Percentiles rank a stretch among this genome's conserved stretches.
Conservation (phyloP, 768 basidiomycete species). For the Trametes villosa region DNA sequence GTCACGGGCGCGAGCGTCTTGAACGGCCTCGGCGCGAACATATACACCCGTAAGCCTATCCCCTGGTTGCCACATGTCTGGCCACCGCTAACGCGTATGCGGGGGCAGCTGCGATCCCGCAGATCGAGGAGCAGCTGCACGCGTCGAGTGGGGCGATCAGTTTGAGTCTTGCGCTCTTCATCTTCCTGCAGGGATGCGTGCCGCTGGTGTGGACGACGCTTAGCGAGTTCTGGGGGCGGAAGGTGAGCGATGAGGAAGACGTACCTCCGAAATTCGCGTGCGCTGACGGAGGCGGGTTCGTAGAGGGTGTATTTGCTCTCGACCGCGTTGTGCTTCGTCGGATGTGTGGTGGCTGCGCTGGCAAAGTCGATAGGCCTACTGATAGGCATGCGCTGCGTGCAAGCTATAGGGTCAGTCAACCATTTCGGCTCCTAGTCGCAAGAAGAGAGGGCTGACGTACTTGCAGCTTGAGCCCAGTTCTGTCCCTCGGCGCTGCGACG, state of each 20-base stretch:
- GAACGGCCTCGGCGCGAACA: slow-evolving; percentile 58
- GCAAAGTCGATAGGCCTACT: slow-evolving; percentile 57
- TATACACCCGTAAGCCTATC: slow-evolving; percentile 58
- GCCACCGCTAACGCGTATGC: neutral
- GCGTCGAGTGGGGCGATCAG: slow-evolving; percentile 66
- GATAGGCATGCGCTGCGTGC: slow-evolving; percentile 69
- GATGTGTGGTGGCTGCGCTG: slow-evolving; percentile 58
- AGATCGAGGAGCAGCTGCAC: slow-evolving; percentile 60
- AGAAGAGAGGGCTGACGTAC: neutral
- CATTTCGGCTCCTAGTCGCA: no score
- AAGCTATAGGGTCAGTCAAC: slow-evolving; percentile 67
- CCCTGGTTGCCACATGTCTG: neutral
- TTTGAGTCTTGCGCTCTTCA: slow-evolving; percentile 67
- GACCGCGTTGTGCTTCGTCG: slow-evolving; percentile 55
- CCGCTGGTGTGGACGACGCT: slow-evolving; percentile 71
- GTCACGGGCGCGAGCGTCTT: slow-evolving; percentile 58
- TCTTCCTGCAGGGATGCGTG: slow-evolving; percentile 63
- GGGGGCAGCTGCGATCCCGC: slow-evolving; percentile 58
- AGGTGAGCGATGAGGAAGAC: slow-evolving; percentile 53
- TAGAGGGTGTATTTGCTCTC: slow-evolving; percentile 61
- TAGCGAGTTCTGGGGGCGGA: slow-evolving; percentile 77
- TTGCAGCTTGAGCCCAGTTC: slow-evolving; percentile 62
- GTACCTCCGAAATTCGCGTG: no score
- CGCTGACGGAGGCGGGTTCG: no score
- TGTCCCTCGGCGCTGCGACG: slow-evolving; percentile 76